Evolutionary conservation across 2,329 filamentous ascomycete genomes (phyloP).

Genomic region (Penicillium sp.): DNA sequence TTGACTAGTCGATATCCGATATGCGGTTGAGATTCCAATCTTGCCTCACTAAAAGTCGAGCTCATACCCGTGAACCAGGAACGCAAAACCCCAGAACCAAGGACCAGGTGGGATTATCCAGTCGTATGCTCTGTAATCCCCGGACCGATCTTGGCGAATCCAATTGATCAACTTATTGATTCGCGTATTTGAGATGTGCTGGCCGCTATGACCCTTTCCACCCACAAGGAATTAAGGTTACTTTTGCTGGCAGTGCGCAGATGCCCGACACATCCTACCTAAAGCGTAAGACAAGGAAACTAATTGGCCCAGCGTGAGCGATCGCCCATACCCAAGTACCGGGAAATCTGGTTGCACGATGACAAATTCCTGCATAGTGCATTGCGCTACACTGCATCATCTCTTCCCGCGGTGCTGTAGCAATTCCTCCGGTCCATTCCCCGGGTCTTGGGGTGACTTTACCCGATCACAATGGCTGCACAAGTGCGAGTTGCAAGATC

Average conservation of each 20-base stretch:
- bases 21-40: constrained; percentile 14
- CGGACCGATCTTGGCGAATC: neutral
- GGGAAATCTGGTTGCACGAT: constrained; percentile 19
- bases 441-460: neutral
- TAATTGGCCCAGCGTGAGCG: neutral
- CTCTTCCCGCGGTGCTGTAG: constrained; percentile 11
- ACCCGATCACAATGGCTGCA: constrained; percentile 10
- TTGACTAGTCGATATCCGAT: constrained; percentile 5
- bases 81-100: neutral
- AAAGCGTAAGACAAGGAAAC: neutral
- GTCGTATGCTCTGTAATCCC: neutral
- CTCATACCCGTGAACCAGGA: constrained; percentile 7
- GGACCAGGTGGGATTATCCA: neutral
- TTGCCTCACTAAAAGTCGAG: neutral
- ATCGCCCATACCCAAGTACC: constrained; percentile 19
- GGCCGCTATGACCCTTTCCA: constrained; percentile 2
- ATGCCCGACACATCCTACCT: neutral
- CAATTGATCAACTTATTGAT: neutral
- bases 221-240: constrained; percentile 14
- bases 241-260: neutral
- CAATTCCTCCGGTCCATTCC: constrained; percentile 19
- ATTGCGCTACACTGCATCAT: constrained; percentile 10
- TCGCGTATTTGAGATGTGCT: neutral
- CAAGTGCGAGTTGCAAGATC: constrained; percentile 21
- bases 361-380: constrained; percentile 24